A percentile compares a stretch with the other conserved stretches of the same genome.
Evolutionary conservation across 2,329 filamentous ascomycete species (phyloP).

Genomic region (Fusarium sp.): DNA sequence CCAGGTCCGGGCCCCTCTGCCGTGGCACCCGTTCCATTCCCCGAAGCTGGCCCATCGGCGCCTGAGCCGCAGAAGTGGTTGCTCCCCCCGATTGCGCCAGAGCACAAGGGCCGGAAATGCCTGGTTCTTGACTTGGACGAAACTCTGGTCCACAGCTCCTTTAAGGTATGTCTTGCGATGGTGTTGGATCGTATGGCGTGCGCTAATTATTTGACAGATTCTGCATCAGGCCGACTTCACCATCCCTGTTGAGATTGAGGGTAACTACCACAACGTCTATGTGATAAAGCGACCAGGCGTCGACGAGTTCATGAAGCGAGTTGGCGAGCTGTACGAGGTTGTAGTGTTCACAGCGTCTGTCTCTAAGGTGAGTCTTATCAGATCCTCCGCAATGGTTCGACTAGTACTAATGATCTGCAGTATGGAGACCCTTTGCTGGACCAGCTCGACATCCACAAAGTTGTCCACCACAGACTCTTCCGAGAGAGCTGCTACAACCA

Average conservation of each 20-base stretch:
- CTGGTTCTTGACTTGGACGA: constrained; percentile 96
- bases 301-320: constrained; percentile 98
- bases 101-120: constrained; percentile 90
- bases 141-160: constrained; percentile 97
- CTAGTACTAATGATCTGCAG: constrained; percentile 57
- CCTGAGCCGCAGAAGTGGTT: constrained; percentile 71
- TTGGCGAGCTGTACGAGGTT: constrained; percentile 97
- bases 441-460: constrained; percentile 96
- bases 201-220: constrained; percentile 69
- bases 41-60: constrained; percentile 57
- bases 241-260: constrained; percentile 98
- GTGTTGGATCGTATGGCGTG: neutral
- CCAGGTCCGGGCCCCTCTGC: constrained; percentile 58
- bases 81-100: constrained; percentile 82
- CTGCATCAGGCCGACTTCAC: constrained; percentile 98
- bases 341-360: constrained; percentile 99
- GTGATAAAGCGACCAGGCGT: constrained; percentile 99
- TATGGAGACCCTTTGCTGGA: constrained; percentile 97
- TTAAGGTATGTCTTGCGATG: constrained; percentile 75
- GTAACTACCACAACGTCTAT: constrained; percentile 99
- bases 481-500: constrained; percentile 99
- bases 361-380: constrained; percentile 78
- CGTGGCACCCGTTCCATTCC: constrained; percentile 53
- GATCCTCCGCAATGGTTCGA: neutral
- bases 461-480: constrained; percentile 96